Evolutionary conservation across 225 moss, liverwort and hornwort species (phyloP).

Genomic region (Pseudoscleropodium purum): DNA sequence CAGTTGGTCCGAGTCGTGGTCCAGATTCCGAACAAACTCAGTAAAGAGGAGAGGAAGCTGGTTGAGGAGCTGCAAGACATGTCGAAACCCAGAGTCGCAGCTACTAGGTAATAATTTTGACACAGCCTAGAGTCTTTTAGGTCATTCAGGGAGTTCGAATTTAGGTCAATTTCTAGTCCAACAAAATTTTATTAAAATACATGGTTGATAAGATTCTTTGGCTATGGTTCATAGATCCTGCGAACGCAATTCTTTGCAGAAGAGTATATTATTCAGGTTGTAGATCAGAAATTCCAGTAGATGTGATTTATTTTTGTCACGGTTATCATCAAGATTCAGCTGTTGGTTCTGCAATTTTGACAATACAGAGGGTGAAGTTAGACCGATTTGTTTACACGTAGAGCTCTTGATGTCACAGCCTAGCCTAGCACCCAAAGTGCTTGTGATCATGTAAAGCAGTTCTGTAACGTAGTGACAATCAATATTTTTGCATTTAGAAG

Average conservation of each 20-base stretch:
- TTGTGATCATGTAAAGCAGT: background rate
- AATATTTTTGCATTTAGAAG: background rate
- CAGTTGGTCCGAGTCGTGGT: slow-evolving; percentile 76
- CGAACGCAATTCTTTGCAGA: background rate
- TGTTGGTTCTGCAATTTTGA: background rate
- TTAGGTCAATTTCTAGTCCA: background rate
- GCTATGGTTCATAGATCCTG: background rate
- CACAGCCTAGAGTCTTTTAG: background rate
- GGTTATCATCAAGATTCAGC: background rate
- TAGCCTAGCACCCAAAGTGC: background rate
- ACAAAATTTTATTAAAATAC: background rate
- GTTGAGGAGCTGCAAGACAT: slow-evolving; percentile 82
- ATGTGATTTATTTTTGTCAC: background rate
- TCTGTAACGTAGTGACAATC: background rate
- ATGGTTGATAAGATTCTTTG: background rate
- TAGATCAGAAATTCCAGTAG: background rate
- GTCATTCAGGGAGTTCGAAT: background rate
- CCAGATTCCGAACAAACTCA: slow-evolving; percentile 78
- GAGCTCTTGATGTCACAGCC: background rate
- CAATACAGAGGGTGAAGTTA: background rate
- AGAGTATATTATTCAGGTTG: background rate
- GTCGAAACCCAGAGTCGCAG: slow-evolving; percentile 58
- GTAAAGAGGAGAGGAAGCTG: slow-evolving; percentile 68
- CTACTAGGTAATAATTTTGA: background rate
- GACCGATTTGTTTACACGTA: background rate